These are phyloP conservation scores for Mycena polygramma DNA, from an alignment of 768 basidiomycete genomes.

Conservation along the genomic window DNA sequence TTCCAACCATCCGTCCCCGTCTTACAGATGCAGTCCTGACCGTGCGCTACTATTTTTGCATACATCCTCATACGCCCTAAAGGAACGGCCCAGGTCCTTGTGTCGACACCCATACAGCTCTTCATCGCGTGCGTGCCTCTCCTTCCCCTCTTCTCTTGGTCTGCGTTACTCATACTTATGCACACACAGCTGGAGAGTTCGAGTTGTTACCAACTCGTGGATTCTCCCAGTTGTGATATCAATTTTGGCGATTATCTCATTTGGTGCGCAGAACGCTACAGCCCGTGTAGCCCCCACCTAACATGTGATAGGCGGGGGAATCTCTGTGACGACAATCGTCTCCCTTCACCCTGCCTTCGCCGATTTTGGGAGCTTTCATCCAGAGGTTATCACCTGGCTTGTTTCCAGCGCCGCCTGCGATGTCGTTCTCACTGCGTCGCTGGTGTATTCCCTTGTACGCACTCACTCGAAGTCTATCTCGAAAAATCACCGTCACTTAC, in stretches of 20 bases:
- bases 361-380: conserved; percentile 6
- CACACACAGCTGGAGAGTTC: conserved; percentile 27
- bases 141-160: no score
- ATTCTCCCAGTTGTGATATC: conserved; percentile 13
- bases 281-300: neutral
- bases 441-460: conserved; percentile 19
- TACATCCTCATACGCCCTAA: no score
- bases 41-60: neutral
- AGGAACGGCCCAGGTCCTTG: conserved; percentile 22
- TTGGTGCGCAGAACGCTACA: conserved; percentile 9
- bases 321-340: conserved; percentile 22
- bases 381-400: conserved; percentile 34
- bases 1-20: neutral
- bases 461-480: no score
- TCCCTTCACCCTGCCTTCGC: conserved; percentile 22
- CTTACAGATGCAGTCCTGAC: conserved; percentile 26
- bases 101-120: conserved; percentile 36
- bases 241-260: conserved; percentile 13
- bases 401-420: conserved; percentile 27
- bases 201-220: conserved; percentile 17
- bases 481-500: no score
- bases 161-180: no score
- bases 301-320: conserved; percentile 26
- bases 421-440: conserved; percentile 29
- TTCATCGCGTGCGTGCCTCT: conserved; percentile 23